A percentile compares a stretch with the other conserved stretches of the same genome.
Conservation (phyloP, 1,139 yeast genomes). For the Scheffersomyces illinoinensis region DNA sequence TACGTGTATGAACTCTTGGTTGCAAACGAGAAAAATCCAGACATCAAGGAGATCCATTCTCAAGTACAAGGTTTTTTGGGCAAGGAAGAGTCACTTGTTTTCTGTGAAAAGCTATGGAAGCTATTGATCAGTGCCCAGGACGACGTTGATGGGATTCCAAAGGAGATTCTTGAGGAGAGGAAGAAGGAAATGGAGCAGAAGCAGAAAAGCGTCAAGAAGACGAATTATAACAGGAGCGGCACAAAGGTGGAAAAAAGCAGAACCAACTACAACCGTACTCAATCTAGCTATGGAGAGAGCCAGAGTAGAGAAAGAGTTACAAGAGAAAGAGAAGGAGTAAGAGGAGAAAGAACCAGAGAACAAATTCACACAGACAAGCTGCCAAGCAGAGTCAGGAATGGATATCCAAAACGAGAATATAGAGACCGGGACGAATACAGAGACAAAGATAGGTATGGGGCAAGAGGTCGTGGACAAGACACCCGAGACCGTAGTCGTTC, state of each 20-base stretch:
- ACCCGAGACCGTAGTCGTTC: not conserved
- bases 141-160: constrained; percentile 42
- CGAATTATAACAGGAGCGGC: constrained; percentile 28
- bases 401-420: not conserved
- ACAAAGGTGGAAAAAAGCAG: constrained; percentile 6
- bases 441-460: not conserved
- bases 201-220: constrained; percentile 9
- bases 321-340: not conserved
- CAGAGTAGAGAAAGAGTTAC: not conserved
- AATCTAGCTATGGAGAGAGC: constrained; percentile 1
- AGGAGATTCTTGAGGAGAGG: constrained; percentile 21
- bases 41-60: constrained; percentile 31
- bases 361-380: not conserved
- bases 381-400: not conserved
- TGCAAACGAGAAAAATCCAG: constrained; percentile 26
- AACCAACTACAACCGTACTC: not conserved
- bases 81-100: constrained; percentile 30
- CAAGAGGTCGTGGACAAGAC: not conserved
- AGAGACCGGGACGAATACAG: not conserved
- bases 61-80: constrained; percentile 45
- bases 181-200: constrained; percentile 2
- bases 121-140: constrained; percentile 40
- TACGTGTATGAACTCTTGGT: constrained; percentile 37
- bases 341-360: not conserved
- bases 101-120: constrained; percentile 42